phyloP scores from a whole-genome alignment of 305 asterid species.

The Fraxinus albicans region DNA sequence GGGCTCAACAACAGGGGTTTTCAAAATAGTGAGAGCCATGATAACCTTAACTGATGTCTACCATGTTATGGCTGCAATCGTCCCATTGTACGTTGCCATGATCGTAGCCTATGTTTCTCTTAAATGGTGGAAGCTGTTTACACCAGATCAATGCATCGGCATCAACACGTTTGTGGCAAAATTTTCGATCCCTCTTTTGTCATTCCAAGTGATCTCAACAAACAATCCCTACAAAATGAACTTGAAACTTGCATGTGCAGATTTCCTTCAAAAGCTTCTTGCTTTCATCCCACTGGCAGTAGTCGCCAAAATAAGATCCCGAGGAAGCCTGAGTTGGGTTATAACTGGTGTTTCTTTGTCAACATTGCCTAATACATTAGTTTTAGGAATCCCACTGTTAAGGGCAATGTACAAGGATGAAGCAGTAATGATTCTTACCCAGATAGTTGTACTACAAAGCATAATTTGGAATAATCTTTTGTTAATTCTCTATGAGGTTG shows the following conservation, averaged over 20 bases:
- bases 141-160: conserved; percentile 78
- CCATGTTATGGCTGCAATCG: conserved; percentile 61
- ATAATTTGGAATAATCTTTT: conserved; percentile 83
- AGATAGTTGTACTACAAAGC: conserved; percentile 87
- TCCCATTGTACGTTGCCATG: conserved; percentile 75
- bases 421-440: conserved; percentile 52
- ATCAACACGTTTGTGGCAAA: conserved; percentile 90
- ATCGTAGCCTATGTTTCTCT: conserved; percentile 63
- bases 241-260: conserved; percentile 66
- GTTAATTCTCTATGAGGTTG: conserved; percentile 67
- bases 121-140: conserved; percentile 70
- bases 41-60: conserved; percentile 49
- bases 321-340: conserved; percentile 63
- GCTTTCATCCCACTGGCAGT: conserved; percentile 44
- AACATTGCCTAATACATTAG: conserved; percentile 77
- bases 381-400: conserved; percentile 78
- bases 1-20: conserved; percentile 28
- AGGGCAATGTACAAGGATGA: conserved; percentile 79
- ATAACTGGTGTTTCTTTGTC: conserved; percentile 83
- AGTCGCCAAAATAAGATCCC: conserved; percentile 45
- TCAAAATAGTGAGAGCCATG: conserved; percentile 43
- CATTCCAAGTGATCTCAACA: conserved; percentile 73
- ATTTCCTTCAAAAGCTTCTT: conserved; percentile 63
- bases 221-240: conserved; percentile 79
- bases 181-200: conserved; percentile 75